phyloP scores from a whole-genome alignment of 176 grass and related monocot genomes.

The Oryza punctata region DNA sequence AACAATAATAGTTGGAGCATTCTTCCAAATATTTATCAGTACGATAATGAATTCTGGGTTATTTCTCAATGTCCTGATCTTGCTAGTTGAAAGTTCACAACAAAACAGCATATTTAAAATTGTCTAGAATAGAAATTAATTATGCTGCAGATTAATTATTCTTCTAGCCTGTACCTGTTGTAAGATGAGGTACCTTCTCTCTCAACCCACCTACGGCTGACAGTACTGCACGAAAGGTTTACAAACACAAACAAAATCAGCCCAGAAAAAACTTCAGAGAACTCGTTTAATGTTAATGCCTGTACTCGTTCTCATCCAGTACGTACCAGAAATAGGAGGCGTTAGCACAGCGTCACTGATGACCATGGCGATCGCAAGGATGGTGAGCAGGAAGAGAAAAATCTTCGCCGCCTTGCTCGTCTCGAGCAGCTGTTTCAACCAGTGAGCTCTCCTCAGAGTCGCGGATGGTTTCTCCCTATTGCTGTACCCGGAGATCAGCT shows the following conservation, averaged over 20 bases:
- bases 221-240: slow-evolving; percentile 26
- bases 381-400: slow-evolving; percentile 44
- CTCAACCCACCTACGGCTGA: slow-evolving; percentile 33
- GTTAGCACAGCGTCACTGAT: slow-evolving; percentile 60
- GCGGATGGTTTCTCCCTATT: neutral
- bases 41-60: neutral
- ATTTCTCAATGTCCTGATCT: neutral
- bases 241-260: neutral
- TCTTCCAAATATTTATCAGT: neutral
- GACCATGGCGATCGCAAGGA: slow-evolving; percentile 56
- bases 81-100: neutral
- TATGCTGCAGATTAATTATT: neutral
- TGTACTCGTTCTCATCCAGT: neutral
- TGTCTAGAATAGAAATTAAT: neutral
- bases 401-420: slow-evolving; percentile 18
- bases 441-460: slow-evolving; percentile 38
- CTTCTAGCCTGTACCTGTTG: slow-evolving; percentile 23
- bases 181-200: slow-evolving; percentile 13
- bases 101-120: neutral
- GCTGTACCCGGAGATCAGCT: slow-evolving; percentile 36
- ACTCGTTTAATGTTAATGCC: neutral
- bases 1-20: neutral
- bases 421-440: slow-evolving; percentile 60
- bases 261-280: neutral
- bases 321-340: slow-evolving; percentile 53